Conservation (phyloP, 1,284 basidiomycete genomes). For the Flammula alnicola region DNA sequence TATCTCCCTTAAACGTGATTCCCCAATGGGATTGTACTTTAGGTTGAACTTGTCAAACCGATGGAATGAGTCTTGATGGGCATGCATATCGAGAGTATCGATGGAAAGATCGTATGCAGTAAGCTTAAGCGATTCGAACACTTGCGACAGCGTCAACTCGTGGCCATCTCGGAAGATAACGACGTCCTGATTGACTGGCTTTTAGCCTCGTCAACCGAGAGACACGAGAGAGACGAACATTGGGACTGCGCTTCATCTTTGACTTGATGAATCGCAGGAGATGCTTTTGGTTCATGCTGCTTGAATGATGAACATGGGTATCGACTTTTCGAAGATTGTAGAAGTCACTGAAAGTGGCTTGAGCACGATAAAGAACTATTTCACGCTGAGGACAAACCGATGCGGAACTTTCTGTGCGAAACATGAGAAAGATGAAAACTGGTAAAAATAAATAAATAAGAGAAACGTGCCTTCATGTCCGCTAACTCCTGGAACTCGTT, state of each 20-base stretch:
- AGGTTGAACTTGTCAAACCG: conserved; percentile 97
- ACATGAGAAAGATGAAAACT: neutral
- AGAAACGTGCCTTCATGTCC: conserved; percentile 85
- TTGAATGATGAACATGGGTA: conserved; percentile 98
- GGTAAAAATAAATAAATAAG: neutral
- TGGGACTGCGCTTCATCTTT: conserved; percentile 87
- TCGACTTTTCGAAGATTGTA: conserved; percentile 99
- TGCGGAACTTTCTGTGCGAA: conserved; percentile 67
- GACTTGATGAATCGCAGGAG: conserved; percentile 98
- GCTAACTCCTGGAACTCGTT: conserved; percentile 96
- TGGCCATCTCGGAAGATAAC: conserved; percentile 95
- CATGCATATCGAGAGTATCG: conserved; percentile 99
- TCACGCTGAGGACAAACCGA: conserved; percentile 46
- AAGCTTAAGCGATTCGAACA: conserved; percentile 94
- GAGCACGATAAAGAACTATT: conserved; percentile 4
- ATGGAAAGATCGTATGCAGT: conserved; percentile 99
- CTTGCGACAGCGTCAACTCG: conserved; percentile 89
- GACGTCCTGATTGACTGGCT: conserved; percentile 79
- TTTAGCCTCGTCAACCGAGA: no score
- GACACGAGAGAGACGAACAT: no score
- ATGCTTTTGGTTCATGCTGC: conserved; percentile 99
- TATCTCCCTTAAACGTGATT: conserved; percentile 94
- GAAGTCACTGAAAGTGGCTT: conserved; percentile 78
- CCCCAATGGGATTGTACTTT: conserved; percentile 94
- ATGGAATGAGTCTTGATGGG: conserved; percentile 97